Evolutionary conservation across 2,329 filamentous ascomycete genomes (phyloP).

Genomic region (Venturia nashicola): DNA sequence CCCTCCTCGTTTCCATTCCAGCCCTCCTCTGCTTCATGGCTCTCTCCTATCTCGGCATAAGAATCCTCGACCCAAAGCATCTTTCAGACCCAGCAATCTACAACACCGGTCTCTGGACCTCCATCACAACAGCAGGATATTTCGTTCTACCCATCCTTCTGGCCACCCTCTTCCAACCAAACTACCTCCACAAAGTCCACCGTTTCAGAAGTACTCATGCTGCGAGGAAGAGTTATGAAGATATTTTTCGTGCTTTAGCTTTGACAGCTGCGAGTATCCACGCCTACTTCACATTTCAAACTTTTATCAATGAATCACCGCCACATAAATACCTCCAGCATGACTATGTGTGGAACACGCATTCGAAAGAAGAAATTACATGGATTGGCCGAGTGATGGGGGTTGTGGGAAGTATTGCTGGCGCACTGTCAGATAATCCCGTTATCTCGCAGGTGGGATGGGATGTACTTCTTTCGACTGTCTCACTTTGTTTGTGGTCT

Average conservation of each 20-base stretch:
- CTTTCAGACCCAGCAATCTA: neutral
- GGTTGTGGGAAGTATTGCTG: conserved; percentile 34
- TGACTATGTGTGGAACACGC: conserved; percentile 23
- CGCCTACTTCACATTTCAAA: neutral
- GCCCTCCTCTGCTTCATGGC: conserved; percentile 3
- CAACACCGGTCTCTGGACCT: neutral
- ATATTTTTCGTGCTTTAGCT: neutral
- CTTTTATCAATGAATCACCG: neutral
- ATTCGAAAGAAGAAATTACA: conserved; percentile 34
- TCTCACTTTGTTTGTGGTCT: conserved; percentile 46
- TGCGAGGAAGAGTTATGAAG: conserved; percentile 4
- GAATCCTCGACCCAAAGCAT: neutral
- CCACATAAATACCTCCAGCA: conserved; percentile 14
- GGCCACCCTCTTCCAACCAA: neutral
- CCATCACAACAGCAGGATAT: neutral
- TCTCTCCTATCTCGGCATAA: neutral
- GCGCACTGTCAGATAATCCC: conserved; percentile 43
- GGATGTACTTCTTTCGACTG: conserved; percentile 44
- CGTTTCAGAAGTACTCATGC: neutral
- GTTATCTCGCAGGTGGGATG: conserved; percentile 43
- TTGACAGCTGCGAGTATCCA: neutral
- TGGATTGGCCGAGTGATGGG: conserved; percentile 34
- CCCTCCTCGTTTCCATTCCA: conserved; percentile 16
- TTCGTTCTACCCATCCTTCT: conserved; percentile 2
- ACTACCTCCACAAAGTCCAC: neutral